Evolutionary conservation across 2,329 filamentous ascomycete genomes (phyloP).

Genomic region (Colletotrichum godetiae): DNA sequence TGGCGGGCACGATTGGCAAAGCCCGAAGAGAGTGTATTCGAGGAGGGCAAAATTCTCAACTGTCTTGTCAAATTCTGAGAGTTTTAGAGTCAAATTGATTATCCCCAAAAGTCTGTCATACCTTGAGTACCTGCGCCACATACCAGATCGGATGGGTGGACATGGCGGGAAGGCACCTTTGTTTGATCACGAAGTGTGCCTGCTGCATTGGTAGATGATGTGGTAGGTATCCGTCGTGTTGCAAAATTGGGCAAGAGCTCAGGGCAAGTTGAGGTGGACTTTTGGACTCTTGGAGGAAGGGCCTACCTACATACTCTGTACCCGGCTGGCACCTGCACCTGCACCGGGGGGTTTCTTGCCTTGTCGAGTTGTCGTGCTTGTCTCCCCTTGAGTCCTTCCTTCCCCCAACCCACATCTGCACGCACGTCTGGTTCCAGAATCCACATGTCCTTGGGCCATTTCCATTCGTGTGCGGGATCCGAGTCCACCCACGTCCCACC

Average conservation of each 20-base stretch:
- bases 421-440: conserved; percentile 29
- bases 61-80: background rate
- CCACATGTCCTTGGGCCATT: conserved; percentile 3
- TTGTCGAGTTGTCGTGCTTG: background rate
- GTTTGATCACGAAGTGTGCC: background rate
- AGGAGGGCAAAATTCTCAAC: background rate
- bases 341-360: background rate
- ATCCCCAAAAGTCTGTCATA: background rate
- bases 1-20: background rate
- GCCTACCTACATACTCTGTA: too few relatives aligned
- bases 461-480: background rate
- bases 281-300: background rate
- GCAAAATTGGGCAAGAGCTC: background rate
- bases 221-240: too few relatives aligned
- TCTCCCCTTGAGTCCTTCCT: background rate
- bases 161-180: background rate
- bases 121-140: background rate
- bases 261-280: background rate
- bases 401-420: conserved; percentile 2
- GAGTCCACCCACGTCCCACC: background rate
- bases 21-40: background rate
- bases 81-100: background rate
- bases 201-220: background rate
- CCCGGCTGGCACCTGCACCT: background rate
- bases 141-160: background rate